Conservation (phyloP, 1,139 yeast genomes). For the Suhomyces taliae region DNA sequence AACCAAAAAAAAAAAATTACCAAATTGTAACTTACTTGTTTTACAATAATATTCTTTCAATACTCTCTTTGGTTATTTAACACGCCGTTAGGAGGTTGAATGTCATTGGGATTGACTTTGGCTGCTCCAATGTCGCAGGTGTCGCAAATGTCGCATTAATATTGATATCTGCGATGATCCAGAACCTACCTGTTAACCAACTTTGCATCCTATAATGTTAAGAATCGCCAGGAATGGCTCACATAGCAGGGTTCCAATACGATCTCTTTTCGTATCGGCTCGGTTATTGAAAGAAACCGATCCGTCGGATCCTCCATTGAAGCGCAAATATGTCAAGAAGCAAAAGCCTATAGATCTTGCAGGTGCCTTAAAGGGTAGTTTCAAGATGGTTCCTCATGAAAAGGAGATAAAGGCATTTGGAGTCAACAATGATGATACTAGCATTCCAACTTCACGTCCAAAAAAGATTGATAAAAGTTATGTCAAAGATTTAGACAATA, state of each 20-base stretch:
- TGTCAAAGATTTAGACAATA: constrained; percentile 15
- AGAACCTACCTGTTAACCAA: not conserved
- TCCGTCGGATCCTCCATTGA: not conserved
- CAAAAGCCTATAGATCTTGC: constrained; percentile 12
- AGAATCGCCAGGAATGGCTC: not conserved
- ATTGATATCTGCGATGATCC: not conserved
- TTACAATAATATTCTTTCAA: too few species aligned
- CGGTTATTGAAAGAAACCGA: not conserved
- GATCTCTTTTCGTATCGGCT: not conserved
- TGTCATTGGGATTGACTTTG: not conserved
- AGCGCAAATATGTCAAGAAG: constrained; percentile 12
- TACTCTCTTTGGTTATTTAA: too few species aligned
- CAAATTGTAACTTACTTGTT: too few species aligned
- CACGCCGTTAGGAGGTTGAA: not conserved
- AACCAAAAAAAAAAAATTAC: too few species aligned
- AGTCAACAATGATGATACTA: constrained; percentile 5
- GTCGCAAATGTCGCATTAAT: not conserved
- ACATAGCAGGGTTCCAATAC: not conserved
- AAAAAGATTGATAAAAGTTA: constrained; percentile 14
- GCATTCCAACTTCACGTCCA: constrained; percentile 9
- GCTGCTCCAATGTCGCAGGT: not conserved
- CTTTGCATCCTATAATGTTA: not conserved
- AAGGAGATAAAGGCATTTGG: constrained; percentile 10
- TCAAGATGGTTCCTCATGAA: constrained; percentile 12
- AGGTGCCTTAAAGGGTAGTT: constrained; percentile 14